A percentile compares a stretch with the other conserved stretches of the same genome.
phyloP scores from a whole-genome alignment of 148 eudicot species.

The Rhododendron ovatum region DNA sequence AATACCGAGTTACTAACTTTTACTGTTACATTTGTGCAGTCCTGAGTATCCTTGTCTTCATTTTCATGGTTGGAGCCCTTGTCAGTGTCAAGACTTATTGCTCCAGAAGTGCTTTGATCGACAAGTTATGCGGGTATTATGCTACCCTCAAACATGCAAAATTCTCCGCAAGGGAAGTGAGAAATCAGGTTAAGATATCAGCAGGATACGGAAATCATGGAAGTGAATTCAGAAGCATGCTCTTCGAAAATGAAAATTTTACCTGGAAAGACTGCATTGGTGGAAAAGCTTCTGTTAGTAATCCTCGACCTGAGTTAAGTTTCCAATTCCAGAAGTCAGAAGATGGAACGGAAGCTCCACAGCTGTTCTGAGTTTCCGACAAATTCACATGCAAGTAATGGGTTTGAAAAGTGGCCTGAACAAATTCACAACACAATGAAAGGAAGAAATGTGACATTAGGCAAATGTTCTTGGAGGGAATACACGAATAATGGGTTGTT shows the following conservation, averaged over 20 bases:
- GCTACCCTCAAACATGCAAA: neutral
- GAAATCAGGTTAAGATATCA: neutral
- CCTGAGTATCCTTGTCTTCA: conserved; percentile 3
- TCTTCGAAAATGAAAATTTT: neutral
- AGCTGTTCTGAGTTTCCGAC: too few species aligned
- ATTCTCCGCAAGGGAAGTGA: neutral
- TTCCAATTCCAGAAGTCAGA: neutral
- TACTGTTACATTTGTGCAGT: conserved; percentile 13
- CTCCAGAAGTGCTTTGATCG: conserved; percentile 12
- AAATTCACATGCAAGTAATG: too few species aligned
- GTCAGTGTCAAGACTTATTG: conserved; percentile 16
- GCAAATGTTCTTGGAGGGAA: too few species aligned
- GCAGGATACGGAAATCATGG: neutral
- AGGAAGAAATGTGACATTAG: too few species aligned
- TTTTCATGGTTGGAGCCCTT: conserved; percentile 15
- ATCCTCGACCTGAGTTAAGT: neutral
- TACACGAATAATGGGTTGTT: too few species aligned
- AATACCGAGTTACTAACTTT: neutral
- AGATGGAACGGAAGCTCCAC: too few species aligned
- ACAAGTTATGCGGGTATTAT: neutral
- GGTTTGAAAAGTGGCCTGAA: too few species aligned
- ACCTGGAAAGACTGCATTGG: neutral
- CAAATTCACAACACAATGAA: too few species aligned
- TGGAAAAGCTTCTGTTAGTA: neutral
- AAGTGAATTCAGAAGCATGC: neutral